These are phyloP conservation scores for Ogataea populi-albae DNA, from an alignment of 805 yeast species.

Conservation along the genomic window DNA sequence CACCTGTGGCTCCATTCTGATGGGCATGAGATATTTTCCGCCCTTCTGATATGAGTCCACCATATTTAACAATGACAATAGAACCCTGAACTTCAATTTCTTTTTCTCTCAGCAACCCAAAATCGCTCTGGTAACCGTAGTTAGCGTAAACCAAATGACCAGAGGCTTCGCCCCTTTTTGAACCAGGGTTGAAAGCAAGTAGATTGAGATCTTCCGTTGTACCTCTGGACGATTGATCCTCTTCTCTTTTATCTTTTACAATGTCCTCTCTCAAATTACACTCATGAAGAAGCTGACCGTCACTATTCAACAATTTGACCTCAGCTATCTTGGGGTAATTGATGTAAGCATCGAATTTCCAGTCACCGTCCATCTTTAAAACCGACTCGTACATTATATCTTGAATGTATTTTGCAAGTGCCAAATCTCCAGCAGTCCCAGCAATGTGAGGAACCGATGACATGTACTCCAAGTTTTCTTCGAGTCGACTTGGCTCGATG, in stretches of 20 bases:
- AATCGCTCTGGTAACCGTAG: slow-evolving; percentile 61
- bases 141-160: slow-evolving; percentile 62
- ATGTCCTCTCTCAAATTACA: slow-evolving; percentile 24
- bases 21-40: slow-evolving; percentile 56
- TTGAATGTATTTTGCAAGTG: slow-evolving; percentile 64
- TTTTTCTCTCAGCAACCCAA: slow-evolving; percentile 36
- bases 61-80: slow-evolving; percentile 62
- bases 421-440: slow-evolving; percentile 82
- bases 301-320: slow-evolving; percentile 22
- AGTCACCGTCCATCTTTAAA: slow-evolving; percentile 47
- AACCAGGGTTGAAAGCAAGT: slow-evolving; percentile 66
- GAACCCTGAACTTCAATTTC: slow-evolving; percentile 43
- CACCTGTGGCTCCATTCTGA: slow-evolving; percentile 55
- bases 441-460: slow-evolving; percentile 83
- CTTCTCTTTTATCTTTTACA: slow-evolving; percentile 7
- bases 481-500: slow-evolving; percentile 56
- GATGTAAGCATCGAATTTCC: slow-evolving; percentile 51
- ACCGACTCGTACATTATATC: slow-evolving; percentile 59
- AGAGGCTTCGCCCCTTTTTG: slow-evolving; percentile 53
- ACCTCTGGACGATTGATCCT: slow-evolving; percentile 18
- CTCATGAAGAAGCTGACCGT: slow-evolving; percentile 18
- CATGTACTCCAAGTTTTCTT: slow-evolving; percentile 65
- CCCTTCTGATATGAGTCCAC: slow-evolving; percentile 46
- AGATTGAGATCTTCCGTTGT: slow-evolving; percentile 37
- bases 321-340: slow-evolving; percentile 57